phyloP scores from a whole-genome alignment of 257 asterid species.

The Primulina huaijiensis region DNA sequence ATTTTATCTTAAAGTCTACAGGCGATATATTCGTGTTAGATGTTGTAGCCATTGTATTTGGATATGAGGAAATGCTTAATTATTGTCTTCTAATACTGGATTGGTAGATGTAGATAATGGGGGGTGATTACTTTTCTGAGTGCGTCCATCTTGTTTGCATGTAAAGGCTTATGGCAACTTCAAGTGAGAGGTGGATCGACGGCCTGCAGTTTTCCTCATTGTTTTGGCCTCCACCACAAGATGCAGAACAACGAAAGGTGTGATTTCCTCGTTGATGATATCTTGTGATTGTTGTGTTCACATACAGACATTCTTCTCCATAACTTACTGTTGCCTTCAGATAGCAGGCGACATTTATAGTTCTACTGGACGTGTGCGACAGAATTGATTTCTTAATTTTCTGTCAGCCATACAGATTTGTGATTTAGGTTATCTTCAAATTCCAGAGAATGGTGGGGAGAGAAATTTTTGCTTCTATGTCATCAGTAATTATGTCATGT shows the following conservation, averaged over 20 bases:
- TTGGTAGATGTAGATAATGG: constrained; percentile 45
- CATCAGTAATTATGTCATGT: background rate
- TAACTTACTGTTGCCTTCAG: background rate
- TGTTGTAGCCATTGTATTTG: constrained; percentile 29
- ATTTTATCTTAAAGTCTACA: constrained; percentile 20
- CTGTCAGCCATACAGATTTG: background rate
- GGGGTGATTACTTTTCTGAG: constrained; percentile 37
- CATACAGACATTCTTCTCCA: background rate
- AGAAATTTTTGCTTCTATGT: background rate
- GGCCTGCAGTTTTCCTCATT: constrained; percentile 86
- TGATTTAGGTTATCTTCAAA: background rate
- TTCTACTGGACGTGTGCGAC: background rate
- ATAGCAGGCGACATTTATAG: background rate
- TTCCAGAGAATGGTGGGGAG: background rate
- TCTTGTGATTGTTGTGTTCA: constrained; percentile 11
- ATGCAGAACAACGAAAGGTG: constrained; percentile 83
- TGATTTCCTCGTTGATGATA: constrained; percentile 11
- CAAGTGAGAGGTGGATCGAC: constrained; percentile 85
- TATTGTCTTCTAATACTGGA: constrained; percentile 60
- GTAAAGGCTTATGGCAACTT: constrained; percentile 61
- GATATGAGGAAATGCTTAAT: constrained; percentile 48
- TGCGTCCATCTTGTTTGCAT: constrained; percentile 36
- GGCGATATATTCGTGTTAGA: constrained; percentile 24
- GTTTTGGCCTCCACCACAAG: constrained; percentile 94
- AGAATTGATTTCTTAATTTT: background rate